These are phyloP conservation scores for Cichorium intybus DNA, from an alignment of 140 eudicot genomes.

Conservation along the genomic window DNA sequence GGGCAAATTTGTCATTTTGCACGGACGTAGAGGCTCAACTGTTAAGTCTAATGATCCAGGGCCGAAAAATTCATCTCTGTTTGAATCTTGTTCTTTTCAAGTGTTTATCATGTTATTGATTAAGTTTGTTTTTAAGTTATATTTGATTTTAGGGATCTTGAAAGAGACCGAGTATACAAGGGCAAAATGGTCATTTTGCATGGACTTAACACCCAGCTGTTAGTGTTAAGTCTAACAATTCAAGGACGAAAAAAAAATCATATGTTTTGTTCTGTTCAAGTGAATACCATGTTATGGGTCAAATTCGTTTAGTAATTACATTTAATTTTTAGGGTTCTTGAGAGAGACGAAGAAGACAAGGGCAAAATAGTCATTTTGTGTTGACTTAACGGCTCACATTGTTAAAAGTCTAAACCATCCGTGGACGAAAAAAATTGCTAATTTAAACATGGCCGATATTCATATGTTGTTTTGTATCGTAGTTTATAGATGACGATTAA, in stretches of 20 bases:
- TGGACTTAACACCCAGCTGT: not conserved
- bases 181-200: not conserved
- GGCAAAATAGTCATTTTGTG: not conserved
- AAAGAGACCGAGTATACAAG: not conserved
- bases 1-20: not conserved
- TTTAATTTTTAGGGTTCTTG: not conserved
- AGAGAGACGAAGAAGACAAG: not conserved
- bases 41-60: not conserved
- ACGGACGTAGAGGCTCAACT: not conserved
- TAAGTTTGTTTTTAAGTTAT: no score
- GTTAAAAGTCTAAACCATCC: no score
- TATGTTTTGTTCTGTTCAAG: no score
- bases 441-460: no score
- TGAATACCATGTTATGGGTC: not conserved
- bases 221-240: not conserved
- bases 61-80: not conserved
- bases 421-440: no score
- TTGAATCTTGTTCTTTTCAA: no score
- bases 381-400: not conserved
- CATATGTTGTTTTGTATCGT: no score
- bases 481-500: no score
- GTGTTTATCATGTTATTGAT: not conserved
- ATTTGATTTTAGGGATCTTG: not conserved
- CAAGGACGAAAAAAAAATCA: no score
- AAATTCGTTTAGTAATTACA: not conserved